Evolutionary conservation across 352 stramenopile genomes (phyloP).

Genomic region (Globisporangium recalcitrans): DNA sequence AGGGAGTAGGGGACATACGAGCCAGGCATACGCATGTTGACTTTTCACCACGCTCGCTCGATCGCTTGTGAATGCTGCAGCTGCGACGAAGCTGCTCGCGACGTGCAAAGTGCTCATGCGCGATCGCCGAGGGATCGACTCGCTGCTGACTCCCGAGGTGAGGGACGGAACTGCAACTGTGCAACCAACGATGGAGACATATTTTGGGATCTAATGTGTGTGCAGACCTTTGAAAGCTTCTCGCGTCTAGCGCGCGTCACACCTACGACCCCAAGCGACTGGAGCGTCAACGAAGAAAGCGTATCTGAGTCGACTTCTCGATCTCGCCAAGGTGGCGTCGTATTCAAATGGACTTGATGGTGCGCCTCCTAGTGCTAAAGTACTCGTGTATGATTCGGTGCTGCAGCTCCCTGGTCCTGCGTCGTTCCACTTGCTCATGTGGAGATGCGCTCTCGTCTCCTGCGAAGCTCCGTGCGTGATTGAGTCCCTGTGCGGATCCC

Average conservation of each 20-base stretch:
- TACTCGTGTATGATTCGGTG: not conserved
- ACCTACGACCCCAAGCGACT: conserved; percentile 7
- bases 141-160: conserved; percentile 45
- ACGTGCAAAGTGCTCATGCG: conserved; percentile 62
- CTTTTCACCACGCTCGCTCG: not conserved
- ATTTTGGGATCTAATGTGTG: not conserved
- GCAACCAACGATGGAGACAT: too few species aligned
- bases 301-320: conserved; percentile 25
- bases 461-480: conserved; percentile 37
- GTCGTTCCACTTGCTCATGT: conserved; percentile 48
- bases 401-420: conserved; percentile 16
- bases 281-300: conserved; percentile 32
- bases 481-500: conserved; percentile 22
- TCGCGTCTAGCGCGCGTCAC: conserved; percentile 21
- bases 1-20: too few species aligned
- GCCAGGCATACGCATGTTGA: too few species aligned
- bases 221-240: conserved; percentile 34
- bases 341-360: not conserved
- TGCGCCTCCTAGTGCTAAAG: not conserved
- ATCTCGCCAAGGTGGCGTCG: conserved; percentile 16
- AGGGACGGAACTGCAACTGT: too few species aligned
- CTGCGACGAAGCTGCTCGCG: conserved; percentile 24
- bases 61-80: conserved; percentile 2
- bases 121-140: conserved; percentile 52
- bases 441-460: conserved; percentile 50